Conservation (phyloP, 192 early-diverging fungal genomes). For the Umbelopsis isabellina region DNA sequence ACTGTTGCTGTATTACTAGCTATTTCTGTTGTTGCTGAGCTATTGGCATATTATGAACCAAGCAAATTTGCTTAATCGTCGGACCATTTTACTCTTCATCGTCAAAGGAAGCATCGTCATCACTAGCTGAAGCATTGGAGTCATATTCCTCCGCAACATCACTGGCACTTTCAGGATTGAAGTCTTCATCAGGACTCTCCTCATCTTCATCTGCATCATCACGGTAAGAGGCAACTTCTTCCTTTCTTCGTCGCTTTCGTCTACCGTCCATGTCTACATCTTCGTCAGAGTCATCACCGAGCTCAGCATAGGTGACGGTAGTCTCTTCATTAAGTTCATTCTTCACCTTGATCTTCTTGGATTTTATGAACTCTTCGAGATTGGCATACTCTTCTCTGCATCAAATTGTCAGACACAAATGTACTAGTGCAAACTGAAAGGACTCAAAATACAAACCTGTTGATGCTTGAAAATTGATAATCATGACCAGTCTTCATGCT, state of each 20-base stretch:
- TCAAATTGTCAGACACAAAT: not conserved
- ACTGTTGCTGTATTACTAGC: not conserved
- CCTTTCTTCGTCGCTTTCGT: slow-evolving; percentile 44
- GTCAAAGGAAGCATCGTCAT: slow-evolving; percentile 52
- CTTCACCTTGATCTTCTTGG: slow-evolving; percentile 82
- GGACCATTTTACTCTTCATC: slow-evolving; percentile 29
- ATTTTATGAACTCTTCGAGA: slow-evolving; percentile 79
- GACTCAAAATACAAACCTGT: slow-evolving; percentile 43
- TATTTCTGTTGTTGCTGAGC: not conserved
- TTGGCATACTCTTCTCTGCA: slow-evolving; percentile 81
- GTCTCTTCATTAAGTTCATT: slow-evolving; percentile 67
- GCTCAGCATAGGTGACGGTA: slow-evolving; percentile 39
- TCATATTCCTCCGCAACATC: slow-evolving; percentile 82
- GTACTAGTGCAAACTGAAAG: not conserved
- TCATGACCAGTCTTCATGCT: slow-evolving; percentile 80
- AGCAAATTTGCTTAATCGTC: too few relatives aligned
- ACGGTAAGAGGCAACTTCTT: slow-evolving; percentile 23
- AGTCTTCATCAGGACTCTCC: slow-evolving; percentile 88
- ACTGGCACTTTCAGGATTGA: slow-evolving; percentile 74
- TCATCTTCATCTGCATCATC: slow-evolving; percentile 59
- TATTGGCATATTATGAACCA: not conserved
- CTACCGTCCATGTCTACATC: slow-evolving; percentile 46
- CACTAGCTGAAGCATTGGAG: slow-evolving; percentile 48
- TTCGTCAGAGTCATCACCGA: slow-evolving; percentile 54
- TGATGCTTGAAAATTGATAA: slow-evolving; percentile 87